Percentiles rank a stretch among this genome's conserved stretches.
These are phyloP conservation scores for Phytophthora idaei DNA, from an alignment of 352 stramenopile genomes.

Conservation along the genomic window DNA sequence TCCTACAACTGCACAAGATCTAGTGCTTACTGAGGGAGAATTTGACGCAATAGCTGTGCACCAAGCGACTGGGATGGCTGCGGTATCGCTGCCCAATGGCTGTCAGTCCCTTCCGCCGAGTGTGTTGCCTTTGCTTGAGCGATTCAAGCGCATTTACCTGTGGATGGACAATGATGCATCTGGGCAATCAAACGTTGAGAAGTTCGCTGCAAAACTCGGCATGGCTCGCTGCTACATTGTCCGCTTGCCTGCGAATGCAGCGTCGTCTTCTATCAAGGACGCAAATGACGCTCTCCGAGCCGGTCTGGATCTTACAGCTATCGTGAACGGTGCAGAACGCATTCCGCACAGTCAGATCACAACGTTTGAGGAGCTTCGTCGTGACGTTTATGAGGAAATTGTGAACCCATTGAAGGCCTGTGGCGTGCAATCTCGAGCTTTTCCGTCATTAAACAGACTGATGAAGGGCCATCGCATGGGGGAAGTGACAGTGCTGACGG, in stretches of 20 bases:
- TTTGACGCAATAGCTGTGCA: constrained; percentile 98
- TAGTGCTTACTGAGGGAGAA: constrained; percentile 98
- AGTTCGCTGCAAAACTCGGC: constrained; percentile 97
- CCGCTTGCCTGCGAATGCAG: constrained; percentile 51
- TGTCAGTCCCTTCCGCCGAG: constrained; percentile 95
- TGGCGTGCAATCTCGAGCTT: constrained; percentile 91
- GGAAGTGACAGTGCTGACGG: constrained; percentile 98
- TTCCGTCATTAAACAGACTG: constrained; percentile 95
- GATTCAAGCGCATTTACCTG: constrained; percentile 97
- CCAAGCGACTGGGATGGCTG: constrained; percentile 93
- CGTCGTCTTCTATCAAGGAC: constrained; percentile 92
- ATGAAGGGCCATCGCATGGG: constrained; percentile 97
- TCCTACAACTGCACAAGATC: constrained; percentile 74
- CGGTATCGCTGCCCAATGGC: constrained; percentile 97
- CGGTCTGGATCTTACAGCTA: constrained; percentile 87
- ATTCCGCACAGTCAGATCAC: constrained; percentile 95
- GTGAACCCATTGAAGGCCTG: constrained; percentile 94
- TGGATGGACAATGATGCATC: constrained; percentile 99
- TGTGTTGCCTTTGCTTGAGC: constrained; percentile 95
- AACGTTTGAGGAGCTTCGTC: constrained; percentile 92
- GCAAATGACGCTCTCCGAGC: constrained; percentile 97
- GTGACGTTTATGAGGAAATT: constrained; percentile 95
- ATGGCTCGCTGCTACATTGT: constrained; percentile 92
- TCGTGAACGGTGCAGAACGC: constrained; percentile 83
- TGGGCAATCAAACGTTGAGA: constrained; percentile 94